A percentile compares a stretch with the other conserved stretches of the same genome.
These are phyloP conservation scores for Punica granatum DNA, from an alignment of 345 rosid genomes.

Conservation along the genomic window DNA sequence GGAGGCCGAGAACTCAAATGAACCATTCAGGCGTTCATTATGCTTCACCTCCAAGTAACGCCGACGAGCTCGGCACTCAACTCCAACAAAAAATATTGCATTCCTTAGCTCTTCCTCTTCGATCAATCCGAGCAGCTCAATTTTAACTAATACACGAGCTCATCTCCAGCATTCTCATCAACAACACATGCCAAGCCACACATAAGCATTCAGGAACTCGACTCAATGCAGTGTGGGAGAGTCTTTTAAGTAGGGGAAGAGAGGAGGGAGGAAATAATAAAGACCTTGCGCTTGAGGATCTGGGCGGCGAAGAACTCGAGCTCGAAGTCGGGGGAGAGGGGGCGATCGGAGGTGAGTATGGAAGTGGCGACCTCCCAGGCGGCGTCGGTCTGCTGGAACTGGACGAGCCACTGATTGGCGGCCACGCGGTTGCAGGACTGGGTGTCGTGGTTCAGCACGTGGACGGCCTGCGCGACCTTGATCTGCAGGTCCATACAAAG, in stretches of 20 bases:
- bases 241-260: not conserved
- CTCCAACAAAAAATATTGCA: not conserved
- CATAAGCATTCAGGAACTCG: not conserved
- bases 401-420: slow-evolving; percentile 96
- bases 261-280: not conserved
- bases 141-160: not conserved
- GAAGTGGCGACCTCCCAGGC: slow-evolving; percentile 94
- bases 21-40: not conserved
- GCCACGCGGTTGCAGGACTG: slow-evolving; percentile 90
- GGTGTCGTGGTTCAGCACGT: slow-evolving; percentile 77
- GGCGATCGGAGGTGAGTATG: slow-evolving; percentile 69
- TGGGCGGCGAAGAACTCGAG: slow-evolving; percentile 92
- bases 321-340: slow-evolving; percentile 44
- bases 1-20: not conserved
- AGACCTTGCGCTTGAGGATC: slow-evolving; percentile 94
- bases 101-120: not conserved
- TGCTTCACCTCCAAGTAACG: not conserved
- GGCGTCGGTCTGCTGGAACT: slow-evolving; percentile 77
- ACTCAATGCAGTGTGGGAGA: not conserved
- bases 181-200: too few relatives aligned
- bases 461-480: slow-evolving; percentile 89
- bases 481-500: slow-evolving; percentile 61
- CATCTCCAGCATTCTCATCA: not conserved
- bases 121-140: not conserved
- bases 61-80: not conserved